A percentile compares a stretch with the other conserved stretches of the same genome.
Conservation (phyloP, 2,329 filamentous ascomycete species). For the Talaromyces sp. region DNA sequence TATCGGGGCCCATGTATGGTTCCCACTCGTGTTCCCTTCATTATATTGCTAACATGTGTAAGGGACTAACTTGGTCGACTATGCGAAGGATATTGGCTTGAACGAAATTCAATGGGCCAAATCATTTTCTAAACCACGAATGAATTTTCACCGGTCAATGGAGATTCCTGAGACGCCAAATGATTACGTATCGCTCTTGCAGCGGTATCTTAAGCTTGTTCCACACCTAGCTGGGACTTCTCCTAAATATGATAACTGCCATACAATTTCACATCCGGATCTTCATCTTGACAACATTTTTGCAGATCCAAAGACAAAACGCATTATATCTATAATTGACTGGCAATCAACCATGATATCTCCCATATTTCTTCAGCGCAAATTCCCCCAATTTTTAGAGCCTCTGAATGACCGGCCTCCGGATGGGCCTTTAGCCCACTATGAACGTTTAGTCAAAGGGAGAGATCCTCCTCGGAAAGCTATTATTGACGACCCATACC, state of each 20-base stretch:
- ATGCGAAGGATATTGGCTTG: conserved; percentile 3
- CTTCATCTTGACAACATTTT: conserved; percentile 20
- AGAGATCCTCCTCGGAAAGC: conserved; percentile 2
- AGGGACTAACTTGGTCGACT: conserved; percentile 11
- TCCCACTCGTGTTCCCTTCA: neutral
- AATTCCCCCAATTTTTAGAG: conserved; percentile 13
- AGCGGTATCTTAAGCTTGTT: conserved; percentile 7
- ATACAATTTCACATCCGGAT: conserved; percentile 18
- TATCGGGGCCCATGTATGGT: conserved; percentile 14
- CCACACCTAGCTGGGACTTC: conserved; percentile 1
- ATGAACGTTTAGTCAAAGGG: conserved; percentile 8
- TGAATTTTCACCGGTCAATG: conserved; percentile 13
- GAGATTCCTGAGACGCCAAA: conserved; percentile 8
- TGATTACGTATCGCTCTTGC: conserved; percentile 11
- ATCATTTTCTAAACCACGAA: conserved; percentile 11
- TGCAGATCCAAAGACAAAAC: conserved; percentile 15
- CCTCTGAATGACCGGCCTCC: neutral
- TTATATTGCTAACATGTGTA: neutral
- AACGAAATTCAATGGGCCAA: conserved; percentile 14
- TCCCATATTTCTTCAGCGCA: conserved; percentile 11
- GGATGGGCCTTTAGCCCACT: conserved; percentile 1
- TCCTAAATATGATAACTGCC: neutral
- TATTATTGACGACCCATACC: conserved; percentile 6
- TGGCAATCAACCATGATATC: conserved; percentile 13
- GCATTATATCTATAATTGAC: conserved; percentile 11